Conservation (phyloP, 176 grass and related monocot species). For the Pontederia crassipes region DNA sequence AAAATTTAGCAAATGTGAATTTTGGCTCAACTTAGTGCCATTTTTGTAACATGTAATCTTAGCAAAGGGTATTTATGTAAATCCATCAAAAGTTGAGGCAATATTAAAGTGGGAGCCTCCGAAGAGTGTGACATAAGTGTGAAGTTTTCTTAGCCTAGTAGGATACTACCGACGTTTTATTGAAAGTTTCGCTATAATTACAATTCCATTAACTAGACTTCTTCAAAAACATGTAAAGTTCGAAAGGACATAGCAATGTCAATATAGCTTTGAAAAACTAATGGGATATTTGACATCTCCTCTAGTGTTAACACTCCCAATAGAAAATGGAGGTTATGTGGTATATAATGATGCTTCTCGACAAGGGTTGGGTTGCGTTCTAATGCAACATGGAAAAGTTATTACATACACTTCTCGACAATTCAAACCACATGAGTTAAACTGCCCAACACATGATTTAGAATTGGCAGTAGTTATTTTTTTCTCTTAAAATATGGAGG, state of each 20-base stretch:
- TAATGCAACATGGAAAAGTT: background rate
- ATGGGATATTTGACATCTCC: background rate
- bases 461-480: background rate
- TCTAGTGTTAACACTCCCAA: background rate
- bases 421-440: background rate
- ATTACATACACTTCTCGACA: background rate
- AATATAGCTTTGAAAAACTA: background rate
- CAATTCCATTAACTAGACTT: background rate
- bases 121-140: background rate
- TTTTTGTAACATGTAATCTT: background rate
- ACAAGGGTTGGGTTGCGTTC: background rate
- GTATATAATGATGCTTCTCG: background rate
- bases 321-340: background rate
- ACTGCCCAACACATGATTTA: background rate
- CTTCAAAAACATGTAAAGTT: background rate
- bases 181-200: background rate
- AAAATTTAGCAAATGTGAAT: slow-evolving; percentile 1
- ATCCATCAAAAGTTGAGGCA: too few species aligned
- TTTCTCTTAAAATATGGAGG: background rate
- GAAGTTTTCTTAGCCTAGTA: background rate
- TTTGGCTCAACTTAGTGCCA: background rate
- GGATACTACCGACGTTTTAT: background rate
- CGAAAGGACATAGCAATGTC: background rate
- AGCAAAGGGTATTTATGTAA: background rate
- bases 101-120: background rate